A percentile compares a stretch with the other conserved stretches of the same genome.
These are phyloP conservation scores for Wickerhamiella pararugosa DNA, from an alignment of 1,139 yeast genomes.

Conservation along the genomic window DNA sequence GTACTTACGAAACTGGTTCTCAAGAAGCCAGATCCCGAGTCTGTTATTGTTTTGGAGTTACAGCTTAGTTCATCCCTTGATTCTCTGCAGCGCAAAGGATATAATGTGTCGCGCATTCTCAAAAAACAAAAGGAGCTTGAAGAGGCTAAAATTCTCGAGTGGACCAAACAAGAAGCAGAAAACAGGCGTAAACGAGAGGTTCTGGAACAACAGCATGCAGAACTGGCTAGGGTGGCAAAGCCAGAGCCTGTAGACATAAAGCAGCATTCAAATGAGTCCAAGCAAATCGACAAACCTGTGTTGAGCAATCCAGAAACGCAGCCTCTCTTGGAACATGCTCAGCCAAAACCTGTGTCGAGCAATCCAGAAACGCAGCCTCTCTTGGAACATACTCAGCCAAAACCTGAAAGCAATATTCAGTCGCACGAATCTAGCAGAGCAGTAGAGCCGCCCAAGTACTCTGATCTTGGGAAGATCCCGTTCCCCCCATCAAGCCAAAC, in stretches of 20 bases:
- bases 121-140: slow-evolving; percentile 9
- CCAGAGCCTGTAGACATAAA: not conserved
- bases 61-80: slow-evolving; percentile 22
- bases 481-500: too few species aligned
- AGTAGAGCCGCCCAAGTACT: too few species aligned
- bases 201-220: not conserved
- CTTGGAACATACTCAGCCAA: too few species aligned
- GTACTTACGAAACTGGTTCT: slow-evolving; percentile 22
- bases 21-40: slow-evolving; percentile 25
- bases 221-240: not conserved
- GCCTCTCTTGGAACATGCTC: too few species aligned
- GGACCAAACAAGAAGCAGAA: not conserved
- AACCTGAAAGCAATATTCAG: too few species aligned
- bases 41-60: slow-evolving; percentile 27
- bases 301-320: too few species aligned
- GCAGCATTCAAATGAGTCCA: not conserved
- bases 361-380: too few species aligned
- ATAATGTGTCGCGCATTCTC: slow-evolving; percentile 25
- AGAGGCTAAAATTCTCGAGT: not conserved
- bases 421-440: too few species aligned
- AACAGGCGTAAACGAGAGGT: not conserved
- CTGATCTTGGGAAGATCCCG: too few species aligned
- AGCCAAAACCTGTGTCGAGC: too few species aligned
- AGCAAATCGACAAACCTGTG: not conserved
- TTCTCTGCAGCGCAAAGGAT: slow-evolving; percentile 26